Conservation (phyloP, 139 green algal genomes). For the Limnomonas spitsbergensis region DNA sequence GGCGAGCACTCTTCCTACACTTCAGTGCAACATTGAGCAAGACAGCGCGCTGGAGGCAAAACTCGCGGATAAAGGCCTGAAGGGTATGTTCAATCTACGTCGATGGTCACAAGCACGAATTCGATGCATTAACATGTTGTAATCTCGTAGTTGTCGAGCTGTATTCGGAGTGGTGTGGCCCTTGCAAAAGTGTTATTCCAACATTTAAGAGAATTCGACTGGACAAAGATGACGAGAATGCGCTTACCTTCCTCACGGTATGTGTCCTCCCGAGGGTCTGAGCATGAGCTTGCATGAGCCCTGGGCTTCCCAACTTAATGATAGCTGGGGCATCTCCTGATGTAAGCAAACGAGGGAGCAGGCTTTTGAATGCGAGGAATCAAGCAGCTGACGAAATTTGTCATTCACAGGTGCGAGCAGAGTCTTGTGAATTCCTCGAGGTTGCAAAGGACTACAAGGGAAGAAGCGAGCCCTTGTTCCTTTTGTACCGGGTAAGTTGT, state of each 20-base stretch:
- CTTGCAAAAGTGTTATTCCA: constrained; percentile 61
- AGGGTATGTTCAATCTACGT: constrained; percentile 23
- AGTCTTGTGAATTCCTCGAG: constrained; percentile 44
- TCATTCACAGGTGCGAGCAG: constrained; percentile 45
- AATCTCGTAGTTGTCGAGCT: constrained; percentile 55
- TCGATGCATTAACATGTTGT: not conserved
- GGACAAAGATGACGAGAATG: constrained; percentile 66
- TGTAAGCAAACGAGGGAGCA: too few relatives aligned
- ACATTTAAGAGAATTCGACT: constrained; percentile 54
- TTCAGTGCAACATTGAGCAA: constrained; percentile 28
- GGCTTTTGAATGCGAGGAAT: not conserved
- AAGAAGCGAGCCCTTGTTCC: constrained; percentile 60
- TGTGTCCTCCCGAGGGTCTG: too few relatives aligned
- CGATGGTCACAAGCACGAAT: too few relatives aligned
- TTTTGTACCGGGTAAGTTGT: constrained; percentile 53
- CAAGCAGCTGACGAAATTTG: not conserved
- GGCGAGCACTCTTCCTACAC: constrained; percentile 5
- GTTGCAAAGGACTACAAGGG: constrained; percentile 43
- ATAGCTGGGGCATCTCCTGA: too few relatives aligned
- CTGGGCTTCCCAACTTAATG: too few relatives aligned
- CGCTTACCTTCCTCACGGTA: constrained; percentile 55
- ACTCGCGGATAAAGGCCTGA: constrained; percentile 36
- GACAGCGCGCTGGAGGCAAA: constrained; percentile 29
- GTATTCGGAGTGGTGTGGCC: constrained; percentile 51
- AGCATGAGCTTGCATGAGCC: too few relatives aligned